Percentiles rank a stretch among this genome's conserved stretches.
phyloP scores from a whole-genome alignment of 768 basidiomycete genomes.

The Plicaturopsis crispa region DNA sequence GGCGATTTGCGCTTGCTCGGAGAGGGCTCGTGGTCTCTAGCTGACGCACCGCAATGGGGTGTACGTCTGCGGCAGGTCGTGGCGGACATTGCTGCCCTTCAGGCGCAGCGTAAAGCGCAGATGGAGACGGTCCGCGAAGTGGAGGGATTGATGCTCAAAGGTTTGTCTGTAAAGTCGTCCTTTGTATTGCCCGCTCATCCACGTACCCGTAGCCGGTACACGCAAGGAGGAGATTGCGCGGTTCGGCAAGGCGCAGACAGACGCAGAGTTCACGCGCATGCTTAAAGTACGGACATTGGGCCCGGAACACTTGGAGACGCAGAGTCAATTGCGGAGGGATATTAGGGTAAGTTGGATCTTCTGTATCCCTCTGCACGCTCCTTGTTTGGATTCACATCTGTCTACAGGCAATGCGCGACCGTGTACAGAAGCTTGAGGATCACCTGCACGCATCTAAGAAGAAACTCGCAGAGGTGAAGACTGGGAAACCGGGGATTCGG shows the following conservation, averaged over 20 bases:
- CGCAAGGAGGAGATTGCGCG: slow-evolving; percentile 78
- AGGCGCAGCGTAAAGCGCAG: slow-evolving; percentile 31
- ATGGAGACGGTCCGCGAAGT: slow-evolving; percentile 43
- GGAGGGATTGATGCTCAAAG: slow-evolving; percentile 61
- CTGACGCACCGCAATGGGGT: neutral
- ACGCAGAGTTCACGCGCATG: slow-evolving; percentile 74
- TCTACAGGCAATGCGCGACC: slow-evolving; percentile 55
- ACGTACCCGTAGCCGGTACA: slow-evolving; percentile 57
- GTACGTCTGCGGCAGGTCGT: slow-evolving; percentile 21
- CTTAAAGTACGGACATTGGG: slow-evolving; percentile 71
- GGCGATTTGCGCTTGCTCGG: too few relatives aligned
- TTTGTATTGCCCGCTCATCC: neutral
- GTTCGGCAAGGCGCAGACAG: slow-evolving; percentile 70
- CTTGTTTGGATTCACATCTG: slow-evolving; percentile 4
- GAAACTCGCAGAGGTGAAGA: slow-evolving; percentile 51
- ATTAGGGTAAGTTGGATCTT: slow-evolving; percentile 47
- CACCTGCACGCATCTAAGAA: slow-evolving; percentile 65
- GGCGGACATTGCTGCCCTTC: slow-evolving; percentile 43
- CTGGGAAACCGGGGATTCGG: slow-evolving; percentile 59
- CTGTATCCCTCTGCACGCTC: slow-evolving; percentile 1
- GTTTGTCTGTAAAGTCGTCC: slow-evolving; percentile 30
- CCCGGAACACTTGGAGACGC: slow-evolving; percentile 83
- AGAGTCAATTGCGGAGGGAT: slow-evolving; percentile 63
- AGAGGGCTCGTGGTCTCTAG: neutral
- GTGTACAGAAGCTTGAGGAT: slow-evolving; percentile 75